Percentiles rank a stretch among this genome's conserved stretches.
phyloP scores from a whole-genome alignment of 164 flowering plant genomes.

The Aristolochia fimbriata region DNA sequence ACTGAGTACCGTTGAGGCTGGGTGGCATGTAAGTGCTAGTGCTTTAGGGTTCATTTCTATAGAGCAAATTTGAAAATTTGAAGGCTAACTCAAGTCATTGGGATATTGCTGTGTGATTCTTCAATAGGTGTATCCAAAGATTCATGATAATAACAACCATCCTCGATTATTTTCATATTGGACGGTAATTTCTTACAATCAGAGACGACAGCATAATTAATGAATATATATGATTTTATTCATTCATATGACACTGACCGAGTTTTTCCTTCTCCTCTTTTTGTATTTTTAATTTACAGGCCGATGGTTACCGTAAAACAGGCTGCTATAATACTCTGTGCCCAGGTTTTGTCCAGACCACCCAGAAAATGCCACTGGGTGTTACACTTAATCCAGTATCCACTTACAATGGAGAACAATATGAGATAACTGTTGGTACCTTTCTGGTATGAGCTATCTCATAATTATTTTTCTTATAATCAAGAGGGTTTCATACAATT shows the following conservation, averaged over 20 bases:
- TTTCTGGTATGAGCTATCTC: too few species aligned
- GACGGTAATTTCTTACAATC: slow-evolving; percentile 7
- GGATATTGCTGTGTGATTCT: too few species aligned
- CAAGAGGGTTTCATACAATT: too few species aligned
- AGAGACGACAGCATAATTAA: too few species aligned
- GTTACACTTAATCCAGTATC: neutral
- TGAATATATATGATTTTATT: neutral
- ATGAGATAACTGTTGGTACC: neutral
- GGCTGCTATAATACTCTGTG: neutral
- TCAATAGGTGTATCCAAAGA: too few species aligned
- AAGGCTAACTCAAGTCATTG: too few species aligned
- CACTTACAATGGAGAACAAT: neutral
- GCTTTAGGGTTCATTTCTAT: too few species aligned
- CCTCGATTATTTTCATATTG: slow-evolving; percentile 7
- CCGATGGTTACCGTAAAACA: neutral
- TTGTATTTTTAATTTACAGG: neutral
- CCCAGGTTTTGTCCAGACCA: neutral
- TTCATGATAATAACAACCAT: too few species aligned
- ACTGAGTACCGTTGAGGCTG: slow-evolving; percentile 88
- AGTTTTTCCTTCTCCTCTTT: neutral
- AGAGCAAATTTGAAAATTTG: too few species aligned
- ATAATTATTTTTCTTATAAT: too few species aligned
- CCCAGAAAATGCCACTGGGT: neutral
- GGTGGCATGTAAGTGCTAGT: slow-evolving; percentile 77
- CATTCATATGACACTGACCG: too few species aligned